phyloP scores from a whole-genome alignment of 352 stramenopile species.

The Hyaloperonospora brassicae region DNA sequence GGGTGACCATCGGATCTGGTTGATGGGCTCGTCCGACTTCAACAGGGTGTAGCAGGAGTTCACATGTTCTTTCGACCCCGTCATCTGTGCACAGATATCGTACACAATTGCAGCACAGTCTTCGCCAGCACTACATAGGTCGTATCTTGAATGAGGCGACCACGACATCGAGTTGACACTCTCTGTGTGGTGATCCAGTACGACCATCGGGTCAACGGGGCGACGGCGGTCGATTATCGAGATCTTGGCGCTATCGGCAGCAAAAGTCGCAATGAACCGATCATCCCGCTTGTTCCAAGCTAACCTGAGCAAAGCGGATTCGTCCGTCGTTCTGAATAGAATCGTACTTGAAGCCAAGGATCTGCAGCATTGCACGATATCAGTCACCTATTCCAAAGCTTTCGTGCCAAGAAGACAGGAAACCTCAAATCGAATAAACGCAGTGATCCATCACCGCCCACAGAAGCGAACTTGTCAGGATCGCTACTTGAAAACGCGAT shows the following conservation, averaged over 20 bases:
- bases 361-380: slow-evolving; percentile 17
- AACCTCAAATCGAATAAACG: slow-evolving; percentile 95
- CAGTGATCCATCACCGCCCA: slow-evolving; percentile 94
- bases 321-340: slow-evolving; percentile 89
- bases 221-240: slow-evolving; percentile 95
- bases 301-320: slow-evolving; percentile 89
- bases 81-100: slow-evolving; percentile 68
- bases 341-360: slow-evolving; percentile 91
- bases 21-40: slow-evolving; percentile 62
- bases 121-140: slow-evolving; percentile 95
- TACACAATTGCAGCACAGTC: slow-evolving; percentile 95
- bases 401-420: slow-evolving; percentile 4
- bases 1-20: slow-evolving; percentile 87
- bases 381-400: not conserved
- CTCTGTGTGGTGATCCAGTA: slow-evolving; percentile 87
- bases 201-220: slow-evolving; percentile 83
- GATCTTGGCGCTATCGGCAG: slow-evolving; percentile 86
- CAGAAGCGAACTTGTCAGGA: slow-evolving; percentile 91
- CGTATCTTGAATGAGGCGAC: slow-evolving; percentile 87
- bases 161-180: slow-evolving; percentile 95
- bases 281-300: slow-evolving; percentile 97
- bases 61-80: slow-evolving; percentile 17
- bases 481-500: slow-evolving; percentile 93
- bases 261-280: slow-evolving; percentile 94
- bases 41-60: slow-evolving; percentile 43